A percentile compares a stretch with the other conserved stretches of the same genome.
phyloP scores from a whole-genome alignment of 2,329 filamentous ascomycete species.

The Beauveria bassiana region DNA sequence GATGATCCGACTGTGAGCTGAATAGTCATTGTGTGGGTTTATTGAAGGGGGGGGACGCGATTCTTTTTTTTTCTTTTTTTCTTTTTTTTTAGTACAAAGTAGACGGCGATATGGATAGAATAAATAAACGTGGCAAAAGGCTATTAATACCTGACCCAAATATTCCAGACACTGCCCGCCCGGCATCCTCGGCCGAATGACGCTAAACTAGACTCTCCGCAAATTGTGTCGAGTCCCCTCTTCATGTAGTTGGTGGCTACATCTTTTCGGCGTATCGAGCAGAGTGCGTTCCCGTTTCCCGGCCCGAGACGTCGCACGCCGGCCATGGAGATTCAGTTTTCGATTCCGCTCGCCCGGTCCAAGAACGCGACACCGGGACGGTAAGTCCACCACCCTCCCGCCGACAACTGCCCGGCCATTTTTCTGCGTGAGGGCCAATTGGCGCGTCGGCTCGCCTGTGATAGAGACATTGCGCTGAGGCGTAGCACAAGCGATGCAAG shows the following conservation, averaged over 20 bases:
- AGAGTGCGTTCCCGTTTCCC: background rate
- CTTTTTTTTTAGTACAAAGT: no score
- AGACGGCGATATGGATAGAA: no score
- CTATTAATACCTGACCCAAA: background rate
- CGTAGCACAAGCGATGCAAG: background rate
- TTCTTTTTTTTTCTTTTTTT: no score
- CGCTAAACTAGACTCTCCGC: constrained; percentile 2
- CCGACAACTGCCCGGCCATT: background rate
- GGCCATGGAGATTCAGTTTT: constrained; percentile 32
- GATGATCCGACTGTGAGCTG: no score
- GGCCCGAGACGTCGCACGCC: background rate
- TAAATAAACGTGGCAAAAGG: background rate
- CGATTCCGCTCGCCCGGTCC: constrained; percentile 12
- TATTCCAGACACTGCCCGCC: background rate
- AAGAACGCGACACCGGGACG: constrained; percentile 6
- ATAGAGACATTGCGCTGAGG: background rate
- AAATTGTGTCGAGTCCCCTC: background rate
- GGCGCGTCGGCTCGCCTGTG: no score
- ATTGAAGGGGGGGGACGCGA: no score
- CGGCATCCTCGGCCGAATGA: background rate
- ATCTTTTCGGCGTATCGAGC: background rate
- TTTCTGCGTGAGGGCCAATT: background rate
- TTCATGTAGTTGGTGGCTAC: background rate
- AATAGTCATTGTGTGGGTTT: no score
- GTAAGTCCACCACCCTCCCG: constrained; percentile 2